Evolutionary conservation across 345 rosid species (phyloP), one percentile per base, ranked within the genome.

Genomic region (Syzygium oleosum): DNA sequence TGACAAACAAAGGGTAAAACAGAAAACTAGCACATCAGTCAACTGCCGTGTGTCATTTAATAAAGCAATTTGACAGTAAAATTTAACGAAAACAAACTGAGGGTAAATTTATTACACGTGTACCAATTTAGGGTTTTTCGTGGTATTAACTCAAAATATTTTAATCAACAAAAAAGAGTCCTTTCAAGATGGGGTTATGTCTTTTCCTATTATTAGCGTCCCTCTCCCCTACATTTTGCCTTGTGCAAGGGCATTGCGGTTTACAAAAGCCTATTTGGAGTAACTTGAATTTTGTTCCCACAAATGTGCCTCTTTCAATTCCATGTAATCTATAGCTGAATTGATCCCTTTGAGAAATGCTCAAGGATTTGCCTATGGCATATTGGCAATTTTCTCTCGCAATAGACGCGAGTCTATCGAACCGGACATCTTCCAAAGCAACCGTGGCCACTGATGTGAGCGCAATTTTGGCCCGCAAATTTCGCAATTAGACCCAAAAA

Each of bases 351-450:
- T 55, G 12, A 21, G 59, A 22, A 53, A 17, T 53, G 55, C 55
- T 16, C 55, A 43, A 6, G 46, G 31, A n/a, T n/a, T n/a, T n/a
- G 73, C 38, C 73, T n/a, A 61, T 0, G 0, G 73, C 8, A 61
- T 61, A n/a, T 61, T 0, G 2, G 14, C 29, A n/a, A n/a, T 31
- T n/a, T n/a, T 61, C 34, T 61, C 68, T 61, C 2, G 2, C 17
- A 61, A n/a, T 61, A 12, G 68, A 61, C 1, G 17, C 2, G 17
- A 61, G 34, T n/a, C 15, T 1, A 14, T n/a, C 3, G 29, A 61
- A 61, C 6, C 12, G 19, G 29, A 6, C 73, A n/a, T 61, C 38
- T n/a, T 7, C 9, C 19, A 4, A 61, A 7, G 5, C 34, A n/a
- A n/a, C 38, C 4, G 0, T 12, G 73, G 46, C 80, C 25, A 38